Base-by-base conservation (phyloP, 305 asterid genomes). In the Withania somnifera region DNA sequence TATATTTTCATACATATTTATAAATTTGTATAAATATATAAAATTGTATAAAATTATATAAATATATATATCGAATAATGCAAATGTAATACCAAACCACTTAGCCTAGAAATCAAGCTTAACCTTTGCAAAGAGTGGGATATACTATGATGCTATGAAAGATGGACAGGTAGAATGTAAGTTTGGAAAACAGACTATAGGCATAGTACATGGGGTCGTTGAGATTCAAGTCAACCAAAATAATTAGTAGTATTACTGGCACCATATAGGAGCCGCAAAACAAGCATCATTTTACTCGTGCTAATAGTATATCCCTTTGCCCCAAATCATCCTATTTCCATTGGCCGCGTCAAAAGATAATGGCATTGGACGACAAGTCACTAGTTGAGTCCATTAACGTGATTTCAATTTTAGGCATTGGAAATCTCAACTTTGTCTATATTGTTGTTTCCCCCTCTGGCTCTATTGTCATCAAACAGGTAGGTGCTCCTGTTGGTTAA, bases 391-490 rank as follows among this genome's bases (percentile, higher is more conserved):
- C 92, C 84, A 54, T 96, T 66, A 93, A 91, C 88, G 83, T 96
- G 32, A 88, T 95, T 30, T 86, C 87, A 61, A 90, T 90, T 86
- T 91, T 96, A 6, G 97, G 95, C 0, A 87, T 53, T 83, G 99
- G 99, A 75, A 96, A 96, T 87, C 97, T 96, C 86, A 96, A 96
- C 88, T 96, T 93, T 75, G 99, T 96, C 30, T 96, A 87, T 84
- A 93, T 94, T 84, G 93, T 94, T 73, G 47, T 71, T 38, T 80
- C 92, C 36, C 84, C 89, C 0, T 85, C 89, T 8, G 98, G 97
- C 22, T 93, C 98, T 6, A 4, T 92, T 24, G 97, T 96, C 87
- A 80, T 96, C 95, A 96, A 96, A 84, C 99, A 96, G 97, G 99
- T 94, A n/a, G n/a, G n/a, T n/a, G n/a, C n/a, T n/a, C n/a, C n/a